These are phyloP conservation scores for Coemansia sp. DNA, from an alignment of 192 early-diverging fungal species.

Conservation along the genomic window DNA sequence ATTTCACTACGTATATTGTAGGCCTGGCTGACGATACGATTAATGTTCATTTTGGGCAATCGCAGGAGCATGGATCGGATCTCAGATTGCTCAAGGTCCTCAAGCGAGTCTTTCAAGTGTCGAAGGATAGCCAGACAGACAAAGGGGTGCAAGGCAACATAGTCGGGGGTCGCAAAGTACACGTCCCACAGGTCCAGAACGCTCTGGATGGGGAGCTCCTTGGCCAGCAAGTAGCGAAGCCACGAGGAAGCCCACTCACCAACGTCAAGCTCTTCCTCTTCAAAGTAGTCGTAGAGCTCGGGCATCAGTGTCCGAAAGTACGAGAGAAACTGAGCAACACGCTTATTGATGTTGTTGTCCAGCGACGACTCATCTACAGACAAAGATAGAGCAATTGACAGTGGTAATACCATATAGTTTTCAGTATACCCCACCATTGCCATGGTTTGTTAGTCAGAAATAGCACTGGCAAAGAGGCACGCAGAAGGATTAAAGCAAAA, in stretches of 20 bases:
- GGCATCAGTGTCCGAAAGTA: constrained; percentile 83
- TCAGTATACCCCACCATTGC: background rate
- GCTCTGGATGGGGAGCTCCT: constrained; percentile 83
- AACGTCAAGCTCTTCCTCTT: constrained; percentile 91
- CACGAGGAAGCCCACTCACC: constrained; percentile 87
- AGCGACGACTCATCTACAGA: constrained; percentile 71
- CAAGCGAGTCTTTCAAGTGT: constrained; percentile 76
- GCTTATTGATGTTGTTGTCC: constrained; percentile 68
- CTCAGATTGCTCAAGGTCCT: constrained; percentile 91
- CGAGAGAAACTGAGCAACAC: constrained; percentile 84
- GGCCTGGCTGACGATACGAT: constrained; percentile 70
- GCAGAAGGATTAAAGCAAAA: background rate
- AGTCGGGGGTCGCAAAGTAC: constrained; percentile 80
- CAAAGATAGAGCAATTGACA: background rate
- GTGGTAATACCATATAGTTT: background rate
- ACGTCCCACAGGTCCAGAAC: constrained; percentile 87
- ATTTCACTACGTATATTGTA: constrained; percentile 73
- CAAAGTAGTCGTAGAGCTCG: constrained; percentile 92
- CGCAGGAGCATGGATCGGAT: constrained; percentile 82
- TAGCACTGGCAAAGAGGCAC: background rate
- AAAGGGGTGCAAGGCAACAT: constrained; percentile 81
- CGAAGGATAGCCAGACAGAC: constrained; percentile 86
- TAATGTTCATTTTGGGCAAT: constrained; percentile 75
- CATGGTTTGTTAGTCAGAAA: background rate
- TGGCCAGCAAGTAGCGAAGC: constrained; percentile 78